Evolutionary conservation across 148 eudicot species (phyloP), one percentile per base, ranked within the genome.

Genomic region (Salicornia ramosissima): DNA sequence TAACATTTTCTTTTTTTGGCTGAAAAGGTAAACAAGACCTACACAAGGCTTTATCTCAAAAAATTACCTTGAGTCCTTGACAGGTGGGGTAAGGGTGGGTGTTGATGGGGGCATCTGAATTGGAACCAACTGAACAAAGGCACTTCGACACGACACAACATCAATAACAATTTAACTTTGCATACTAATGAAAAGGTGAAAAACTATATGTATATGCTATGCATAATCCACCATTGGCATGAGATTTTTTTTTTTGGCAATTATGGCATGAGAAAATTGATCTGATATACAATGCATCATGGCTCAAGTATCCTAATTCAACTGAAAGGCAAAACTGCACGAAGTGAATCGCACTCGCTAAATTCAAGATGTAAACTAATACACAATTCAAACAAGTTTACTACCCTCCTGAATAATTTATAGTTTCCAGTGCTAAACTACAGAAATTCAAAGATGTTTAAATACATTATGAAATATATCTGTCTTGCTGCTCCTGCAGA

Each of bases 401-500:
- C 4, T 12, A 46, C n/a, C 50, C 31, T 18, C 72, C n/a, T 24
- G 12, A 5, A 4, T 18, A 28, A 24, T 18, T 24, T 43, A 19
- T 8, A 29, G 22, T 28, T 68, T 68, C 58, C 50, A 60, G 55
- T 39, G 47, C 55, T 25, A 28, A 53, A 28, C 47, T 59, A 59
- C 57, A 30, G 55, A 60, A 59, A 60, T 25, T 15, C 62, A 9
- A 28, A 56, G 10, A 29, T 56, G n/a, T 46, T 24, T 18, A 18
- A 33, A 36, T 42, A 15, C 28, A 71, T 89, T 82, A 93, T 30
- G 96, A 80, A 62, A 94, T 91, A 77, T 94, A 94, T 81, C 96
- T 82, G 71, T 94, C 99, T 75, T 87, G 97, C 80, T 94, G 97
- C 85, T 88, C 97, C 71, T 94, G 99, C 74, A 94, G 96, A 84